Percentiles rank a stretch among this genome's conserved stretches.
Evolutionary conservation across 768 basidiomycete genomes (phyloP).

Genomic region (Collybia sp.): DNA sequence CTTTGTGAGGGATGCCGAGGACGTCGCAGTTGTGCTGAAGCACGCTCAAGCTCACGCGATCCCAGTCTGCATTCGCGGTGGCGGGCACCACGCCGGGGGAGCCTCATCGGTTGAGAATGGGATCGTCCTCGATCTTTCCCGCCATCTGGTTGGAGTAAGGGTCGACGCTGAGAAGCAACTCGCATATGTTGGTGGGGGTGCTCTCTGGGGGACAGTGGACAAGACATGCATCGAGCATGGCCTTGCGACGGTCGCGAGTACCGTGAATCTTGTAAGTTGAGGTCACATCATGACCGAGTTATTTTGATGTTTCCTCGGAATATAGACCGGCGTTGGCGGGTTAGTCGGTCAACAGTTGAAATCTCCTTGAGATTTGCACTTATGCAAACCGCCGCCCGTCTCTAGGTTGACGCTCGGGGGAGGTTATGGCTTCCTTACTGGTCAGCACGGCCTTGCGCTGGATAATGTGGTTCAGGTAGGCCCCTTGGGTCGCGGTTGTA

Average conservation of each 20-base stretch:
- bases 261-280: slow-evolving; percentile 22
- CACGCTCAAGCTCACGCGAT: too few species aligned
- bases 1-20: too few species aligned
- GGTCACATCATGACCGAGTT: not conserved
- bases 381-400: too few species aligned
- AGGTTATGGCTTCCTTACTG: not conserved
- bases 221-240: slow-evolving; percentile 24
- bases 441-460: not conserved
- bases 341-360: not conserved
- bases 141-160: slow-evolving; percentile 20
- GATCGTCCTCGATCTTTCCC: slow-evolving; percentile 35
- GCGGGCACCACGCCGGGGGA: too few species aligned
- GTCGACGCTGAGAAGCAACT: slow-evolving; percentile 24
- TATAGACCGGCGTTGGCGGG: too few species aligned
- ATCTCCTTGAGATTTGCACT: not conserved
- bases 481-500: not conserved
- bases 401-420: too few species aligned
- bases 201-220: slow-evolving; percentile 32
- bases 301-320: not conserved
- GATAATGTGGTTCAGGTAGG: slow-evolving; percentile 3
- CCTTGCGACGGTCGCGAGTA: slow-evolving; percentile 26
- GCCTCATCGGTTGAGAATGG: slow-evolving; percentile 32
- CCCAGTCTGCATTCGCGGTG: too few species aligned
- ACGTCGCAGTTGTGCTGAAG: too few species aligned
- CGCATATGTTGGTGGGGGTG: too few species aligned